Evolutionary conservation across 2,329 filamentous ascomycete genomes (phyloP).

Genomic region (Aaosphaeria arxii): DNA sequence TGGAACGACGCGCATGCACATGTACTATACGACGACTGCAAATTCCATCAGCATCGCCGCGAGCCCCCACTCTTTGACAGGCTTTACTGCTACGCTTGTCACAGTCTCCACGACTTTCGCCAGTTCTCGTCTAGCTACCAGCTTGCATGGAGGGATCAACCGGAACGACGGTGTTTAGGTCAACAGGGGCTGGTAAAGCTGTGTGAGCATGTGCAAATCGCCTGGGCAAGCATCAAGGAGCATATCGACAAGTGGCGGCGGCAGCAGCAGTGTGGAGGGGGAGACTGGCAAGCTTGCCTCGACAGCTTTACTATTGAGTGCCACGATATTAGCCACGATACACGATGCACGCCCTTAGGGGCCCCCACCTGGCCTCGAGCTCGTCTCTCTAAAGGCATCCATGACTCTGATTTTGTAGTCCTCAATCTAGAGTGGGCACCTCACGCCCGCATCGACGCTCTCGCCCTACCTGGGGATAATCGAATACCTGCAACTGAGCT

Average conservation of each 20-base stretch:
- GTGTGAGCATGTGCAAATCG: slow-evolving; percentile 14
- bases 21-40: slow-evolving; percentile 7
- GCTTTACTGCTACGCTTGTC: slow-evolving; percentile 8
- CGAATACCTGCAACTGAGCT: neutral
- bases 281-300: slow-evolving; percentile 13
- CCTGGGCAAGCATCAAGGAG: slow-evolving; percentile 14
- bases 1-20: slow-evolving; percentile 8
- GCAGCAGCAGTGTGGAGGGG: slow-evolving; percentile 4
- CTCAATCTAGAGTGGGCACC: slow-evolving; percentile 16
- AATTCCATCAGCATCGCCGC: slow-evolving; percentile 4
- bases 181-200: slow-evolving; percentile 14
- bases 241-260: slow-evolving; percentile 13
- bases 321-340: slow-evolving; percentile 15
- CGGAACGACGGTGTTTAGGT: slow-evolving; percentile 9
- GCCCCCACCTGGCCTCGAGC: slow-evolving; percentile 16
- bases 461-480: slow-evolving; percentile 8
- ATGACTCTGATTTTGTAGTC: slow-evolving; percentile 3
- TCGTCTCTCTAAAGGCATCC: slow-evolving; percentile 6
- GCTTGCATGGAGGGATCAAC: slow-evolving; percentile 1
- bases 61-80: neutral
- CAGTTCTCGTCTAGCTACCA: slow-evolving; percentile 9
- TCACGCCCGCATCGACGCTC: slow-evolving; percentile 12
- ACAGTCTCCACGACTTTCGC: slow-evolving; percentile 8
- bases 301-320: slow-evolving; percentile 16
- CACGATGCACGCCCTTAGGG: slow-evolving; percentile 12